Evolutionary conservation across 352 stramenopile species (phyloP).

Genomic region (Halophytophthora polymorphica): DNA sequence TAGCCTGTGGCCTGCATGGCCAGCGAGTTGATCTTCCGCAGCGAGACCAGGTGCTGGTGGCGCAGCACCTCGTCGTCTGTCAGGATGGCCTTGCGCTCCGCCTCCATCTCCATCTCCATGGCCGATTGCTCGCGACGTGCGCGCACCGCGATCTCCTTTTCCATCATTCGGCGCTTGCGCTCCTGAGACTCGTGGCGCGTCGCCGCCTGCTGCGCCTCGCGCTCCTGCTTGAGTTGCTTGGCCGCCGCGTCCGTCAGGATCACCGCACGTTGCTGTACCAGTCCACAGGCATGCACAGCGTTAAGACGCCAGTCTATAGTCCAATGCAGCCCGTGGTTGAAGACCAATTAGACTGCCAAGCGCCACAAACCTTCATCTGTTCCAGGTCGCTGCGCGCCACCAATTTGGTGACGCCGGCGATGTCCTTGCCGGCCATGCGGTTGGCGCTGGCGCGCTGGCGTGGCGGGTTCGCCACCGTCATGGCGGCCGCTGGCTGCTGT

Average conservation of each 20-base stretch:
- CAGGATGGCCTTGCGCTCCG: conserved; percentile 56
- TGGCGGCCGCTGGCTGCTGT: no score
- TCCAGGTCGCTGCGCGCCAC: conserved; percentile 35
- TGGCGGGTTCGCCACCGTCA: conserved; percentile 20
- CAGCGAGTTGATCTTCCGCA: conserved; percentile 69
- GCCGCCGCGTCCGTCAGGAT: conserved; percentile 57
- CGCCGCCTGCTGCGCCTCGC: conserved; percentile 36
- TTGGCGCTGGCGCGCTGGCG: conserved; percentile 36
- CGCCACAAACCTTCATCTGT: conserved; percentile 36
- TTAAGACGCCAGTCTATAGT: background rate
- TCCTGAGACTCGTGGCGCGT: conserved; percentile 59
- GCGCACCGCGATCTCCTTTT: conserved; percentile 72
- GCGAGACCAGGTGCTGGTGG: conserved; percentile 57
- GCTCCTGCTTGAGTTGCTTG: conserved; percentile 33
- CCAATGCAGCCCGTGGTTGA: no score
- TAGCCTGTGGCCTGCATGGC: conserved; percentile 60
- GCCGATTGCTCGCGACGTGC: conserved; percentile 61
- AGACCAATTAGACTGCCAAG: no score
- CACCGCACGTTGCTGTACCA: conserved; percentile 37
- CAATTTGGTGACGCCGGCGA: conserved; percentile 42
- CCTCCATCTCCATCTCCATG: conserved; percentile 71
- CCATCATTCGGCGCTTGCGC: conserved; percentile 71
- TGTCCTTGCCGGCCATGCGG: conserved; percentile 55
- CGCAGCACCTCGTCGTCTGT: conserved; percentile 58
- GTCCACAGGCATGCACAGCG: background rate